Base-by-base conservation (phyloP, 164 flowering plant species). In the Amborella trichopoda region DNA sequence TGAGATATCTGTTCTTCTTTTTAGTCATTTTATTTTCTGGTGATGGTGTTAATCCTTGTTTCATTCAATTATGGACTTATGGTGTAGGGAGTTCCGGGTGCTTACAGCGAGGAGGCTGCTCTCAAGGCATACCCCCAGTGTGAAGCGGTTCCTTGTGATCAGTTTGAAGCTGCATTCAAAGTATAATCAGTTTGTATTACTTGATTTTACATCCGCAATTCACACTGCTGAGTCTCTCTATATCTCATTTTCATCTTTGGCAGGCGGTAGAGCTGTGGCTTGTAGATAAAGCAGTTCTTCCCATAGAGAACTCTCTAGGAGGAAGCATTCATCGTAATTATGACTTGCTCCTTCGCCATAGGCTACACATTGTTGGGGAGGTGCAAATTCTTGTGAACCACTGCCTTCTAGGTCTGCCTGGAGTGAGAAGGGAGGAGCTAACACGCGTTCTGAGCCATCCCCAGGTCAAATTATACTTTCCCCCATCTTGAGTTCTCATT, bases 181-280 rank as follows among this genome's bases (percentile, higher is more conserved):
- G 85, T 77, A 46, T 25, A 18, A 36, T 26, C 18, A 46, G 23
- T 47, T 49, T 3, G 28, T 44, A 20, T 17, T 41, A 8, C 12
- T 2, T 14, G 48, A 46, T 2, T 22, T 46, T 40, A 23, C 6
- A 20, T 12, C 30, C 12, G 33, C 9, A 28, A 5, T 13, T 27
- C 22, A 12, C 9, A 22, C 23, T 39, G 33, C 19, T 44, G 23
- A 9, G 26, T 28, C 42, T 23, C 5, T 34, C 21, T 25, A 40
- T 6, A 1, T 39, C 21, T 2, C 32, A 9, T 46, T 50, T 19
- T 14, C 24, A 41, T 47, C 38, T 36, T 54, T 49, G 52, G 41
- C 67, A 81, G 81, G 85, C 85, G 24, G 83, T 81, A 50, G 90
- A 81, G 61, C 54, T 74, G 23, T 81, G 85, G 83, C 50, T 81